These are phyloP conservation scores for Solanum boliviense DNA, from an alignment of 257 asterid genomes.

Conservation along the genomic window DNA sequence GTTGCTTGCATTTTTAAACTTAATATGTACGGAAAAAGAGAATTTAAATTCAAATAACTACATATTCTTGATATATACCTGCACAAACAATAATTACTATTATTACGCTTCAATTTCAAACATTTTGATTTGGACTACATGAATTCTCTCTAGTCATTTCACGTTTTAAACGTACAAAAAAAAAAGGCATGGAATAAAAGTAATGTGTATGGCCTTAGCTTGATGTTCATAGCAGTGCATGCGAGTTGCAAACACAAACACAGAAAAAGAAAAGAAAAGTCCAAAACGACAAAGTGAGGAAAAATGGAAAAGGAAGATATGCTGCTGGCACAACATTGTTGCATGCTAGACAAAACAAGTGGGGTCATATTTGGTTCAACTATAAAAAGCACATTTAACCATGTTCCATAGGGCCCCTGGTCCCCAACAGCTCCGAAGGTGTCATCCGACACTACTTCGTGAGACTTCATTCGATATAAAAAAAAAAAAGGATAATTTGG, in stretches of 20 bases:
- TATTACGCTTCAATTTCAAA: background rate
- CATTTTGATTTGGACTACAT: background rate
- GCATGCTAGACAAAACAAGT: slow-evolving; percentile 24
- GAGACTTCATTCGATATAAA: background rate
- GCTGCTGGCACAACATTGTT: background rate
- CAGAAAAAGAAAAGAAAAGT: background rate
- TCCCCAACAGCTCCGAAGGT: background rate
- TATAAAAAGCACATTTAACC: slow-evolving; percentile 2
- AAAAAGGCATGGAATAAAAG: background rate
- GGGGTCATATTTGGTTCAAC: slow-evolving; percentile 11
- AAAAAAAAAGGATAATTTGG: background rate
- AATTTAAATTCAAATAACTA: background rate
- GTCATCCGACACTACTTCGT: background rate
- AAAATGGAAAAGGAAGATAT: background rate
- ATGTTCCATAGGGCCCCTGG: background rate
- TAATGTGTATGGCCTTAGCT: background rate
- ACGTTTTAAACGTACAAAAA: background rate
- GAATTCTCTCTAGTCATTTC: background rate
- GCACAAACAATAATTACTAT: background rate
- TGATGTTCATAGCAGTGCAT: background rate
- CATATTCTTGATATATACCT: no score
- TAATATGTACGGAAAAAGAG: no score
- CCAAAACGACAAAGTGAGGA: background rate
- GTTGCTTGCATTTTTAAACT: background rate
- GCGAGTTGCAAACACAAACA: background rate